Base-by-base conservation (phyloP, 164 flowering plant genomes). In the Stephania yunnanensis region DNA sequence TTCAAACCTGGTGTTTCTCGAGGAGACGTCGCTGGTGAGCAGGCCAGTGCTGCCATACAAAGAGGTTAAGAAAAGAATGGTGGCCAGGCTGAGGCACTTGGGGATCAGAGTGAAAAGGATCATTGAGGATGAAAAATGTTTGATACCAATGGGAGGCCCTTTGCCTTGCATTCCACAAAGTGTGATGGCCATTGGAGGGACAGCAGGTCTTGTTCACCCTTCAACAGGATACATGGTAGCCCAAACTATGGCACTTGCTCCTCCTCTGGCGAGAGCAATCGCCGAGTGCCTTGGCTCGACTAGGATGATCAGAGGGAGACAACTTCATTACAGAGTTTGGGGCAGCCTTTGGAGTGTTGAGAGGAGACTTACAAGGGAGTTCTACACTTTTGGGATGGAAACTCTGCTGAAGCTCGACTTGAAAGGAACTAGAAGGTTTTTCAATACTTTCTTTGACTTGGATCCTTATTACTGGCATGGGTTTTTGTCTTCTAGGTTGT, bases 81-180 rank as follows among this genome's bases (percentile, higher is more conserved):
- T 82, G 8, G 94, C 92, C 5, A 85, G 97, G 79, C 58, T 91
- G 29, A 86, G 95, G 80, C 91, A 91, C 75, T 42, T 91, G 42
- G 97, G 95, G 5, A 88, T 92, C 31, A 81, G 71, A 65, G 97
- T 92, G 74, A 87, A 80, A 78, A 80, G 79, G 19, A 84, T 92
- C 20, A 61, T 91, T 20, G 95, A 92, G 71, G 90, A 86, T 5
- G 97, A 92, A 78, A 91, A 91, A 76, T 92, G 95, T 78, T 44
- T 91, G 87, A 90, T 91, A 19, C 93, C 95, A 5, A 91, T 91
- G 97, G 97, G 97, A 10, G 97, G 97, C 9, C 92, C 94, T 63
- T 86, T 92, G 6, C 97, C 95, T 0, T n/a, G 9, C 61, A 86
- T 90, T 15, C 92, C 92, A 63, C 94, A 90, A 71, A 82, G 70